A percentile compares a stretch with the other conserved stretches of the same genome.
Conservation (phyloP, 164 flowering plant genomes). For the Vitis rupestris region DNA sequence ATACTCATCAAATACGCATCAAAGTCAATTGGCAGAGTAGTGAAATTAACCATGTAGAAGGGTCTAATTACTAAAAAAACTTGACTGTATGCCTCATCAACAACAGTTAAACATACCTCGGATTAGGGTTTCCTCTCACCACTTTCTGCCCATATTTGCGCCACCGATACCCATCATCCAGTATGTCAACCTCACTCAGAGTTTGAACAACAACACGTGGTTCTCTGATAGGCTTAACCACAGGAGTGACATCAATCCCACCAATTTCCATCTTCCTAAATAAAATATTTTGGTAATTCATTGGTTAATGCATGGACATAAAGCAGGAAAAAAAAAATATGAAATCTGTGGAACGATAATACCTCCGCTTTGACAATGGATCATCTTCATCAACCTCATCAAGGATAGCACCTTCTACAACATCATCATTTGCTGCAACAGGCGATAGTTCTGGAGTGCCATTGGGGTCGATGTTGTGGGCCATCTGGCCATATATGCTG, state of each 20-base stretch:
- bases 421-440: constrained; percentile 39
- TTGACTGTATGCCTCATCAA: not conserved
- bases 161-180: constrained; percentile 93
- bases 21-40: not conserved
- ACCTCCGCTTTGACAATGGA: constrained; percentile 62
- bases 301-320: constrained; percentile 7
- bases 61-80: too few relatives aligned
- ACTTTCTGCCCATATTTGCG: constrained; percentile 95
- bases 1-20: too few relatives aligned
- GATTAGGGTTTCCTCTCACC: constrained; percentile 91
- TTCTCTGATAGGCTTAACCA: constrained; percentile 76
- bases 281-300: constrained; percentile 11
- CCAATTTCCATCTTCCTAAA: constrained; percentile 64
- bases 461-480: constrained; percentile 35
- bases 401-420: constrained; percentile 28
- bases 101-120: constrained; percentile 45
- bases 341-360: not conserved
- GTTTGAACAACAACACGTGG: constrained; percentile 92
- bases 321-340: not conserved
- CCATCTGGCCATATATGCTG: constrained; percentile 31
- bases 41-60: too few relatives aligned
- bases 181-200: constrained; percentile 81
- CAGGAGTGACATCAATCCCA: constrained; percentile 50
- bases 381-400: constrained; percentile 61
- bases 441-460: constrained; percentile 43